Percentiles rank a stretch among this genome's conserved stretches.
Evolutionary conservation across 345 rosid genomes (phyloP).

Genomic region (Eucalyptus marginata): DNA sequence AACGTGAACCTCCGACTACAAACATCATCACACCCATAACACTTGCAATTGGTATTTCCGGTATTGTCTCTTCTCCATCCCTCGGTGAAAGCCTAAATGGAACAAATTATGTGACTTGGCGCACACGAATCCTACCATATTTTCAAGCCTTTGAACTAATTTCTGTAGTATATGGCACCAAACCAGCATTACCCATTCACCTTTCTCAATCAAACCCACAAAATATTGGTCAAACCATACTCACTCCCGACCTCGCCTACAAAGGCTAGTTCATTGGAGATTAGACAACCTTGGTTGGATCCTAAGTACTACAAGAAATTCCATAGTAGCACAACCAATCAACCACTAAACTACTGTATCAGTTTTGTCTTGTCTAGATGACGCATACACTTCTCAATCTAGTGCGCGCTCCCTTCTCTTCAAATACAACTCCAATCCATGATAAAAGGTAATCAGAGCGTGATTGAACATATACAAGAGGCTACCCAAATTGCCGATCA

Average conservation of each 20-base stretch:
- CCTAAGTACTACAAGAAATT: not conserved
- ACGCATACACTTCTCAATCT: not conserved
- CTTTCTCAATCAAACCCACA: not conserved
- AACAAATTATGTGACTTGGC: not conserved
- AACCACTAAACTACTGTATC: not conserved
- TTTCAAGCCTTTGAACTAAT: not conserved
- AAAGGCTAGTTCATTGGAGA: not conserved
- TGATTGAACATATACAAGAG: not conserved
- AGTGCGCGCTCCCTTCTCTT: not conserved
- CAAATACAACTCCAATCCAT: not conserved
- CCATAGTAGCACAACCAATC: not conserved
- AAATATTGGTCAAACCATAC: not conserved
- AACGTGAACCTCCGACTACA: too few species aligned
- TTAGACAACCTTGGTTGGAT: not conserved
- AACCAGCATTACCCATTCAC: not conserved
- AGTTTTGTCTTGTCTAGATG: not conserved
- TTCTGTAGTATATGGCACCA: not conserved
- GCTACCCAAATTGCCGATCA: not conserved
- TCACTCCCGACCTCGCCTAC: not conserved
- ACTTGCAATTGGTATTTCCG: too few species aligned
- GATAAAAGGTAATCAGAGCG: not conserved
- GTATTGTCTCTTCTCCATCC: not conserved
- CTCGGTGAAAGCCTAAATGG: not conserved
- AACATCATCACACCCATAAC: too few species aligned
- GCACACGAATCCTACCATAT: not conserved